Percentiles rank a stretch among this genome's conserved stretches.
Evolutionary conservation across 805 yeast species (phyloP).

Genomic region (Lachancea cidri): DNA sequence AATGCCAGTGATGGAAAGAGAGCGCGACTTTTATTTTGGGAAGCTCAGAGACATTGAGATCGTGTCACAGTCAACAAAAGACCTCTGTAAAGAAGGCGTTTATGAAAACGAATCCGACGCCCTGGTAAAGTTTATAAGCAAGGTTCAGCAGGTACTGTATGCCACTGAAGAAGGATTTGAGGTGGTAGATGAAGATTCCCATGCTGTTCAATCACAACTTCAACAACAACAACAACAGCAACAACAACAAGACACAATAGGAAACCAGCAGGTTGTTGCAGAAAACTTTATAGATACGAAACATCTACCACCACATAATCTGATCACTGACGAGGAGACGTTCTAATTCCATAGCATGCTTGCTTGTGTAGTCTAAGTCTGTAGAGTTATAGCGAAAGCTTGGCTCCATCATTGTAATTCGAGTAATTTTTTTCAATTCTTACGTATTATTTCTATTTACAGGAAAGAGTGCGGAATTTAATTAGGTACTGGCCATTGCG

Average conservation of each 20-base stretch:
- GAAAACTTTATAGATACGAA: constrained; percentile 23
- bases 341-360: constrained; percentile 13
- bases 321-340: constrained; percentile 34
- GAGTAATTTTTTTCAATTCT: neutral
- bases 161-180: constrained; percentile 83
- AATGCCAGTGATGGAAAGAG: constrained; percentile 66
- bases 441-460: neutral
- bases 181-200: constrained; percentile 33
- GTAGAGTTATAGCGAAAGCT: no score
- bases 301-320: constrained; percentile 20
- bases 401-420: no score
- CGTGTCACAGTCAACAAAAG: constrained; percentile 59
- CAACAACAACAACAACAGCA: no score
- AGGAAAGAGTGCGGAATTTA: neutral
- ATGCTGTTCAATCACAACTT: neutral
- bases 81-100: constrained; percentile 42
- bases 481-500: neutral
- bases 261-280: constrained; percentile 21
- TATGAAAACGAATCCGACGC: constrained; percentile 30
- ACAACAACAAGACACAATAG: neutral
- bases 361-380: no score
- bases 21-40: constrained; percentile 85
- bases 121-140: constrained; percentile 43
- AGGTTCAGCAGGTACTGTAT: constrained; percentile 72
- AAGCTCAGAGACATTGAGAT: constrained; percentile 87